Evolutionary conservation across 192 early-diverging fungal species (phyloP), one percentile per base, ranked within the genome.

Genomic region (Mortierella alpina): DNA sequence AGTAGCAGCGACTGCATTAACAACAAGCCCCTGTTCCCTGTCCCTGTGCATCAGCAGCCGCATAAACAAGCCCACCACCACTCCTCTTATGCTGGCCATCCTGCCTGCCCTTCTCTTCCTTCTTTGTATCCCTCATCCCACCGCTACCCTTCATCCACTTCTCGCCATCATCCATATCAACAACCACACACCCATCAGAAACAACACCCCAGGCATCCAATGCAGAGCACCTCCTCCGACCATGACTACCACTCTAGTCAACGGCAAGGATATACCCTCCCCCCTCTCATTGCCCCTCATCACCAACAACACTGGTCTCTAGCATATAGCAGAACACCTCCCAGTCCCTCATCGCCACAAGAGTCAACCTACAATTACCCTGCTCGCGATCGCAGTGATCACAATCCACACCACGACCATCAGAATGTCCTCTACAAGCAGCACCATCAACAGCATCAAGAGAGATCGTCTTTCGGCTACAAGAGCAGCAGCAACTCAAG

Each of bases 101-200:
- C 12, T 52, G 47, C 49, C 49, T 56, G 55, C 68, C 61, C 15
- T 40, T 39, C 52, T 47, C 42, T 17, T 15, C 57, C 7, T 49
- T 64, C 70, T 14, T 63, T 39, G 11, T 17, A 40, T 42, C 31
- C 66, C 13, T 39, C 61, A 0, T 63, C 73, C 44, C 40, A 58
- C 22, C 61, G 52, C n/a, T 39, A 13, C 10, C 41, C 23, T 62
- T 50, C 67, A 52, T 42, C 53, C 23, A 64, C 62, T 15, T 20
- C 47, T 31, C 56, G 73, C 49, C 68, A 77, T 42, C 75, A 59
- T 50, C 75, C 75, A 12, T 65, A 77, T 18, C 56, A 64, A 54
- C n/a, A 61, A 13, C 9, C 15, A 3, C 48, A 58, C 8, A 57
- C 49, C 15, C 54, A 66, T 6, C 72, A 67, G 64, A 61, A 63